Evolutionary conservation across 2,329 filamentous ascomycete species (phyloP), one percentile per base, ranked within the genome.

Genomic region (Thielaviopsis punctulata): DNA sequence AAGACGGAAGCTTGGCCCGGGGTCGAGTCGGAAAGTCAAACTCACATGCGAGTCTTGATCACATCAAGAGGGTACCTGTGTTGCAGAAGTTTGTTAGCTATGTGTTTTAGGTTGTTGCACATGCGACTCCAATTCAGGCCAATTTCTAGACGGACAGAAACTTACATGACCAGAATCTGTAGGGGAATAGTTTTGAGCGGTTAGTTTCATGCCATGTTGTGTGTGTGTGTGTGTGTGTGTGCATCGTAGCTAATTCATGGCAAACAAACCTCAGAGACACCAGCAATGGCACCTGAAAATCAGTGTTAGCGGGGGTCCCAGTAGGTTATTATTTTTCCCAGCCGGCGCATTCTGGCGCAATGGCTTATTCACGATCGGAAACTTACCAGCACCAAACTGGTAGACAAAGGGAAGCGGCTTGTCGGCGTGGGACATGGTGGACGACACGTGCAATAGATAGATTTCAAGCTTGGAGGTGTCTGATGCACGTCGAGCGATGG

Each of bases 11-110:
- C 8, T 3, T 48, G 30, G 45, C 18, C 19, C 24, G 45, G 30
- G 24, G 24, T 24, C 23, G 24, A 33, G 45, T 18, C 15, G n/a
- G 24, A 21, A 30, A 41, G 36, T 19, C n/a, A 57, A 58, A 67
- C 82, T 76, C 78, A 92, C 85, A 94, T 84, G 82, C 90, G 77
- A 58, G 92, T 96, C 78, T 96, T 96, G 68, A 96, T 87, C 55
- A 98, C 92, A 67, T 98, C 92, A 67, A 98, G 76, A 60, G 92
- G 92, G 73, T 98, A 98, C 92, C 89, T 95, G 65, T 54, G 49
- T 55, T 48, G 57, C 47, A 57, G 43, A 33, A 12, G 22, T 8
- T 41, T 27, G 9, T 47, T 54, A 44, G 21, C 36, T 36, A 21
- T 10, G 25, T 15, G n/a, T 47, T 27, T 52, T 53, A 5, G 12